phyloP scores from a whole-genome alignment of 805 yeast species.

The Hemisphaericaspora nanyangensis region DNA sequence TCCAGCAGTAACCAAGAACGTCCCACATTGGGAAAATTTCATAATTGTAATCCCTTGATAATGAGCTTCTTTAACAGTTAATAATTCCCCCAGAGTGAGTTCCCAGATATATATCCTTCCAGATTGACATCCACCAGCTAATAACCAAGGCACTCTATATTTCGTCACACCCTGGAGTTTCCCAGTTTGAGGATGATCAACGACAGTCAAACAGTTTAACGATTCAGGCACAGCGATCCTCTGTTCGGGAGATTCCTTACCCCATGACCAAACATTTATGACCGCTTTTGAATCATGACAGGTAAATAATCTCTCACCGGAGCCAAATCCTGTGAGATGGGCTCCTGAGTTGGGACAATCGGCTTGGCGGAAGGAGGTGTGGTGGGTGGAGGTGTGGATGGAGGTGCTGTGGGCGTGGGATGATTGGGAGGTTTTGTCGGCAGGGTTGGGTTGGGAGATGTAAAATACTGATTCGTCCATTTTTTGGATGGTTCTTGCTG shows the following conservation, averaged over 20 bases:
- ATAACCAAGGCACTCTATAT: slow-evolving; percentile 55
- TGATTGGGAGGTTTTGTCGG: slow-evolving; percentile 43
- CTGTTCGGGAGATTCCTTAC: slow-evolving; percentile 73
- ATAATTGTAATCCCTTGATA: slow-evolving; percentile 70
- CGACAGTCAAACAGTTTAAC: slow-evolving; percentile 52
- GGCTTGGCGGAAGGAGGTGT: slow-evolving; percentile 51
- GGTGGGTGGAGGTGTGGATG: slow-evolving; percentile 44
- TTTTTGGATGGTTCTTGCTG: background rate
- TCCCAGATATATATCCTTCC: slow-evolving; percentile 89
- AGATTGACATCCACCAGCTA: slow-evolving; percentile 70
- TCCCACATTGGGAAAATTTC: slow-evolving; percentile 55
- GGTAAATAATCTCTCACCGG: slow-evolving; percentile 53
- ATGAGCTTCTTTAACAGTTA: slow-evolving; percentile 76
- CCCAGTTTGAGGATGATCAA: slow-evolving; percentile 28
- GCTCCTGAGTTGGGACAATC: slow-evolving; percentile 45
- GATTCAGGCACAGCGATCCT: slow-evolving; percentile 82
- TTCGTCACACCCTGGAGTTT: slow-evolving; percentile 12
- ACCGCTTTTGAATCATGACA: slow-evolving; percentile 72
- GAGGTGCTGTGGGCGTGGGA: slow-evolving; percentile 41
- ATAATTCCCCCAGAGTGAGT: slow-evolving; percentile 65
- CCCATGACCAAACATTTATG: slow-evolving; percentile 66
- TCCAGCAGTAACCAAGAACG: slow-evolving; percentile 71
- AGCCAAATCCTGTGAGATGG: slow-evolving; percentile 42
- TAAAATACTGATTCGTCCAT: slow-evolving; percentile 54
- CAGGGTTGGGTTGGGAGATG: slow-evolving; percentile 40